A percentile compares a stretch with the other conserved stretches of the same genome.
Conservation (phyloP, 1,139 yeast genomes). For the Geotrichum phurueaensis region DNA sequence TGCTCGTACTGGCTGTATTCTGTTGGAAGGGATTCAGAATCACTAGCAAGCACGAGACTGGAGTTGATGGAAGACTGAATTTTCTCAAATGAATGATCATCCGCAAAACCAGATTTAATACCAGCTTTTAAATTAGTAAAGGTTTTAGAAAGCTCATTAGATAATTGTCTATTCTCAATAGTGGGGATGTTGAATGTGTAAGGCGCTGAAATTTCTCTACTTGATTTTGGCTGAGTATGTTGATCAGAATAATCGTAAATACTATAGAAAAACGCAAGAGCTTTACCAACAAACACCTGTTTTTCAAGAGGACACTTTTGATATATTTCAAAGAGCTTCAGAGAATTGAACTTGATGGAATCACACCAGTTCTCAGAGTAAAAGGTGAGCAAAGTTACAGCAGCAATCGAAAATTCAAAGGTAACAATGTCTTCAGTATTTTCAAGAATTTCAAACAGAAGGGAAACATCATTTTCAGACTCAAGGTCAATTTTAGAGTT, state of each 20-base stretch:
- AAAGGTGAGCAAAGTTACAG: background rate
- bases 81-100: background rate
- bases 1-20: background rate
- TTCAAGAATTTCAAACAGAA: background rate
- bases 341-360: background rate
- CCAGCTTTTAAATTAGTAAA: background rate
- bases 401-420: background rate
- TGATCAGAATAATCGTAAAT: background rate
- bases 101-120: background rate
- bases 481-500: background rate
- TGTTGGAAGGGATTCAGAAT: background rate
- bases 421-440: background rate
- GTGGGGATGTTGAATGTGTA: background rate
- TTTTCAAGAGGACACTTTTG: background rate
- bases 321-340: background rate
- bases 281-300: background rate
- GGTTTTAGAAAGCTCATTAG: background rate
- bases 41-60: background rate
- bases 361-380: background rate
- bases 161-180: background rate
- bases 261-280: background rate
- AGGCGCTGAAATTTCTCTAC: background rate
- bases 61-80: background rate
- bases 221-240: background rate
- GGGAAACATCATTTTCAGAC: background rate